Evolutionary conservation across 1,284 basidiomycete species (phyloP), one percentile per base, ranked within the genome.

Genomic region (Hymenochaete sp.): DNA sequence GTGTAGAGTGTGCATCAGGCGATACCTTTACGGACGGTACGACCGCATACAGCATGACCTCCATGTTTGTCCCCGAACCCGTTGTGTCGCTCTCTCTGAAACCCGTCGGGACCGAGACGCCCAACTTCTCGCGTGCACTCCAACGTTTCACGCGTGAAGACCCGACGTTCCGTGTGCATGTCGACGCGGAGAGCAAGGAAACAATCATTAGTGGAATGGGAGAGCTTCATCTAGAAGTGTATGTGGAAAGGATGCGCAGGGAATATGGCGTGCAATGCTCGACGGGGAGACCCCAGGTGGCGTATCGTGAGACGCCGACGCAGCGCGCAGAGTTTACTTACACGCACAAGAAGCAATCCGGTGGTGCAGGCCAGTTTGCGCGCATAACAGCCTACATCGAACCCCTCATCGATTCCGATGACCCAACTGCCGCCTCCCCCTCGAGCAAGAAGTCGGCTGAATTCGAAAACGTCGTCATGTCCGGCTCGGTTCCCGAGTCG

Each of bases 171-270:
- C 82, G 86, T 44, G 95, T 98, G 1, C 95, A 98, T 62, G 78
- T 98, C 48, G 96, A 99, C 65, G 65, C 73, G 27, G 93, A 97
- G 61, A 91, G 86, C 57, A 90, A 93, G 66, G 96, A 98, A 85
- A 98, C 96, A n/a, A 99, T 99, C 63, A 98, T 99, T 53, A 95
- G 91, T 26, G 96, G 96, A 14, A 99, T 98, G 96, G 96, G 95
- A 24, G 96, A 99, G 66, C 77, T 99, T 8, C 96, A 99, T 62
- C 77, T 99, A 21, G 96, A 99, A 61, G 97, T 99, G 59, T 98
- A 99, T 67, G 95, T 98, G 51, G 96, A 98, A 65, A 87, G 96
- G 36, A 98, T 99, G 93, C 84, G 82, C 56, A 84, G 96, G 49
- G 96, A 99, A 67, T 99, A 99, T 70, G 90, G 89, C 52, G 90